phyloP scores from a whole-genome alignment of 129 eudicot species.

The Flaveria robusta region DNA sequence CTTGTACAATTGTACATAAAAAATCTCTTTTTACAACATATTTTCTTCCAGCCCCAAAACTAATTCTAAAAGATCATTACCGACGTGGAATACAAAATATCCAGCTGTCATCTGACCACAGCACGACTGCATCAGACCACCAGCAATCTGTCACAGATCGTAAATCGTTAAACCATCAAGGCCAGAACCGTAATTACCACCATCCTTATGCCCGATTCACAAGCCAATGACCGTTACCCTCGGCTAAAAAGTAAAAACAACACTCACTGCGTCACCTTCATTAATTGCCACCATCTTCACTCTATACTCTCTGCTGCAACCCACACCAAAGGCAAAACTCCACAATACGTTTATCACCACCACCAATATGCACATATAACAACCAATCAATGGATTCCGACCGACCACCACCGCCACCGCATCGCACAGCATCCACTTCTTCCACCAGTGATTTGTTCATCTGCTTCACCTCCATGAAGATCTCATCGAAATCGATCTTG shows the following conservation, averaged over 20 bases:
- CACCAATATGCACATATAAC: constrained; percentile 19
- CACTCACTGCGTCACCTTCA: constrained; percentile 26
- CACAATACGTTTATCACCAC: too few relatives aligned
- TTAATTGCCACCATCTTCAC: constrained; percentile 33
- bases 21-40: neutral
- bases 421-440: constrained; percentile 25
- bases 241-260: constrained; percentile 27
- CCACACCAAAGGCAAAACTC: too few relatives aligned
- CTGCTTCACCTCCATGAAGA: constrained; percentile 75
- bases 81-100: constrained; percentile 11
- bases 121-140: neutral
- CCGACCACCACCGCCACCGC: constrained; percentile 34
- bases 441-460: constrained; percentile 70
- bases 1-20: too few relatives aligned
- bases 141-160: neutral
- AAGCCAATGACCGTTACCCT: constrained; percentile 39
- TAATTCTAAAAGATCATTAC: neutral
- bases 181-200: constrained; percentile 3
- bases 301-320: neutral
- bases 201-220: neutral
- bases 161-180: neutral
- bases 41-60: neutral
- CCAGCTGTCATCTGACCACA: constrained; percentile 30
- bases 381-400: constrained; percentile 40
- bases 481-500: constrained; percentile 60